These are phyloP conservation scores for Tricholoma matsutake DNA, from an alignment of 768 basidiomycete species.

Conservation along the genomic window DNA sequence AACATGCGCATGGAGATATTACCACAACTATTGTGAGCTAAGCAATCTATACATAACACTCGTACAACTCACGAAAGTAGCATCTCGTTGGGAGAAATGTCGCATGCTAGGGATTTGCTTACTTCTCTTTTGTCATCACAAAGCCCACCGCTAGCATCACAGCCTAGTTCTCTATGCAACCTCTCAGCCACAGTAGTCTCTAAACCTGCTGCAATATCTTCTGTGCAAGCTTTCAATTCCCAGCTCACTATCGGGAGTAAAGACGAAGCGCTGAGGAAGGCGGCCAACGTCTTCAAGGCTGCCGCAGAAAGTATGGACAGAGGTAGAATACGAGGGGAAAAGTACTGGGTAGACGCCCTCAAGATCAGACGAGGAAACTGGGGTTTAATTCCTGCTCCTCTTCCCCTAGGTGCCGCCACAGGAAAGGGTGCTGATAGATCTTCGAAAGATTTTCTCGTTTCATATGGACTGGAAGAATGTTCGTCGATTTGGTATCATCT, in stretches of 20 bases:
- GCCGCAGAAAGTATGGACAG: slow-evolving; percentile 71
- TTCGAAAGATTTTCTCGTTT: slow-evolving; percentile 76
- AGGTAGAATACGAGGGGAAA: slow-evolving; percentile 57
- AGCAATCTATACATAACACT: not conserved
- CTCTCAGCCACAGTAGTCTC: slow-evolving; percentile 64
- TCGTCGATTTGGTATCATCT: slow-evolving; percentile 23
- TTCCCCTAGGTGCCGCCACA: slow-evolving; percentile 63
- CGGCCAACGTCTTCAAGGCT: slow-evolving; percentile 64
- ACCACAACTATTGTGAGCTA: slow-evolving; percentile 69
- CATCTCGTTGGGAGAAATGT: slow-evolving; percentile 77
- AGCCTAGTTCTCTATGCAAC: slow-evolving; percentile 15
- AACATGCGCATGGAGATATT: slow-evolving; percentile 73
- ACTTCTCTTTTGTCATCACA: slow-evolving; percentile 46
- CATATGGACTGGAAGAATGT: slow-evolving; percentile 84
- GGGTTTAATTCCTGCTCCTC: slow-evolving; percentile 76
- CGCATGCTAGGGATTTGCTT: slow-evolving; percentile 70
- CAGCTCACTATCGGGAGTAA: slow-evolving; percentile 76
- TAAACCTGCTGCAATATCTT: slow-evolving; percentile 61
- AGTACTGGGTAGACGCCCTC: slow-evolving; percentile 81
- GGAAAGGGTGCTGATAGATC: slow-evolving; percentile 81
- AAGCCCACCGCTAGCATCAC: slow-evolving; percentile 5
- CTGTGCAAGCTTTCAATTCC: slow-evolving; percentile 69
- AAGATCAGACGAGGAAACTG: slow-evolving; percentile 76
- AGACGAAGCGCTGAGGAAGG: slow-evolving; percentile 74
- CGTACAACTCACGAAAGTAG: slow-evolving; percentile 32